Conservation (phyloP, 805 yeast genomes). For the Candida nonsorbophila region DNA sequence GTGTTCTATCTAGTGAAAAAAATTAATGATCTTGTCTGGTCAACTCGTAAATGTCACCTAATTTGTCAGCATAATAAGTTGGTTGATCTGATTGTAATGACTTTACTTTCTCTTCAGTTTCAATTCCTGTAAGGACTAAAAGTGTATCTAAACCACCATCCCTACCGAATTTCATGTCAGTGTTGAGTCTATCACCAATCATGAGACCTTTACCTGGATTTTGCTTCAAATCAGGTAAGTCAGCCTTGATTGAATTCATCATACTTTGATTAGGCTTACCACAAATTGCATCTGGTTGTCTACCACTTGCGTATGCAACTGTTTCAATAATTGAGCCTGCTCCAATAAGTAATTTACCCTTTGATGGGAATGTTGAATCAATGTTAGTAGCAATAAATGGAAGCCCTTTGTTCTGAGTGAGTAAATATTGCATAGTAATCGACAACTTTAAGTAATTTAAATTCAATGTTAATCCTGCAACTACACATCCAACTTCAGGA, state of each 20-base stretch:
- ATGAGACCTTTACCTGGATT: slow-evolving; percentile 66
- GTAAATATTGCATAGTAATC: slow-evolving; percentile 73
- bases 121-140: slow-evolving; percentile 89
- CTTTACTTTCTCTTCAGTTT: slow-evolving; percentile 59
- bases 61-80: slow-evolving; percentile 58
- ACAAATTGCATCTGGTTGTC: slow-evolving; percentile 75
- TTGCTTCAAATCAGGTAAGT: slow-evolving; percentile 40
- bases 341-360: slow-evolving; percentile 84
- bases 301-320: slow-evolving; percentile 67
- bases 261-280: slow-evolving; percentile 90
- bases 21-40: no score
- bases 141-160: slow-evolving; percentile 84
- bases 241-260: slow-evolving; percentile 83
- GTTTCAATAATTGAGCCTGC: slow-evolving; percentile 90
- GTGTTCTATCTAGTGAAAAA: no score
- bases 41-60: slow-evolving; percentile 73
- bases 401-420: slow-evolving; percentile 48
- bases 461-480: slow-evolving; percentile 77
- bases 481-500: slow-evolving; percentile 75
- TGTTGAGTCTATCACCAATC: slow-evolving; percentile 94
- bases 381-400: slow-evolving; percentile 89
- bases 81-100: slow-evolving; percentile 45
- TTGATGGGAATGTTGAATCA: slow-evolving; percentile 90
- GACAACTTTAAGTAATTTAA: slow-evolving; percentile 81
- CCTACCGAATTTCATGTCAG: slow-evolving; percentile 89